Evolutionary conservation across 75 land plant species (phyloP).

Genomic region (Gnetum montanum): DNA sequence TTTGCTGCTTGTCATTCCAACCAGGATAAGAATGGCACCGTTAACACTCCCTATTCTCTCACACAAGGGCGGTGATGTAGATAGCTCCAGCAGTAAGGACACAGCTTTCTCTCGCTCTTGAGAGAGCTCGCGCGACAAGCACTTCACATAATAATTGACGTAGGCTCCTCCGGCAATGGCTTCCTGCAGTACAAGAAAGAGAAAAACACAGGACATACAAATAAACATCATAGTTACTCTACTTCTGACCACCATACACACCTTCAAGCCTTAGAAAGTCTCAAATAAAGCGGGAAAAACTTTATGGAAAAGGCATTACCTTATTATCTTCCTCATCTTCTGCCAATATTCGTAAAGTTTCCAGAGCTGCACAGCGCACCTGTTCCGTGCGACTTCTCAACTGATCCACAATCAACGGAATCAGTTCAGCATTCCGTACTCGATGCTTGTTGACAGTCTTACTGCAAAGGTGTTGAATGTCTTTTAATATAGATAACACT

Average conservation of each 20-base stretch:
- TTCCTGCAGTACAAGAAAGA: constrained; percentile 43
- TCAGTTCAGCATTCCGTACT: constrained; percentile 43
- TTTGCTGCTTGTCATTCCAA: constrained; percentile 82
- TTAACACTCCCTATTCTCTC: constrained; percentile 71
- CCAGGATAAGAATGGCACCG: constrained; percentile 78
- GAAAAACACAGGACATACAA: not conserved
- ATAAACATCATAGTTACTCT: not conserved
- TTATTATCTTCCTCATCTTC: constrained; percentile 65
- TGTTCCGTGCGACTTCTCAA: constrained; percentile 47
- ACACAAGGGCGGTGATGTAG: constrained; percentile 58
- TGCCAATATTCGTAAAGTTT: constrained; percentile 54
- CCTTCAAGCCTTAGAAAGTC: no score
- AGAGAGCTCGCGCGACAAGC: constrained; percentile 55
- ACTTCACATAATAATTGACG: constrained; percentile 56
- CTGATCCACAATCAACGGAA: constrained; percentile 55
- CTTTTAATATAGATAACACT: constrained; percentile 34
- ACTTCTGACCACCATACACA: not conserved
- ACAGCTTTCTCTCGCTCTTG: constrained; percentile 73
- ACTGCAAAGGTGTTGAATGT: constrained; percentile 53
- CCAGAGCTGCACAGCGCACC: constrained; percentile 50
- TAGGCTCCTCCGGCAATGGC: constrained; percentile 60
- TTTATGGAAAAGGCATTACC: constrained; percentile 30
- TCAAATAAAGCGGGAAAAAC: no score
- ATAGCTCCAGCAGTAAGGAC: constrained; percentile 65
- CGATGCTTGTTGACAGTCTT: constrained; percentile 49